These are phyloP conservation scores for Melampsora larici-populina DNA, from an alignment of 1,284 basidiomycete species.

Conservation along the genomic window DNA sequence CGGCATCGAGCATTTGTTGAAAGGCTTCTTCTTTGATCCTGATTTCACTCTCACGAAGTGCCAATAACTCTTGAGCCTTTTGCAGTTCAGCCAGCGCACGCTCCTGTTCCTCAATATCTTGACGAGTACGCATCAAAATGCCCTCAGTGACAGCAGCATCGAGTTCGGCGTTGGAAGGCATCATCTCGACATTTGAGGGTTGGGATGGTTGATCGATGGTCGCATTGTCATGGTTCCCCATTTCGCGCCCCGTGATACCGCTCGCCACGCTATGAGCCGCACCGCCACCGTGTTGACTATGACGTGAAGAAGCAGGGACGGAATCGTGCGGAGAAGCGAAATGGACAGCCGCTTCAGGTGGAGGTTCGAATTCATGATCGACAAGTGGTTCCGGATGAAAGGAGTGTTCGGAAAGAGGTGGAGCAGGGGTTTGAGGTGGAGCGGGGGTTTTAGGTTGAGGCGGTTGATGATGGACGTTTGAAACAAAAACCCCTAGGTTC, in stretches of 20 bases:
- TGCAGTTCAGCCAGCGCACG: conserved; percentile 9
- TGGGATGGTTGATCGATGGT: not conserved
- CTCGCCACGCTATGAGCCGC: not conserved
- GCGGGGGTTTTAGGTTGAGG: not conserved
- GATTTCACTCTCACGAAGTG: conserved; percentile 15
- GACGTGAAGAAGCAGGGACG: not conserved
- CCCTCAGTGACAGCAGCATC: conserved; percentile 16
- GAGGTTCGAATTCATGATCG: not conserved
- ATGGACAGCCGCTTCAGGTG: not conserved
- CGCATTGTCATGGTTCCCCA: not conserved
- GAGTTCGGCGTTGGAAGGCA: not conserved
- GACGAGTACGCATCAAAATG: conserved; percentile 1
- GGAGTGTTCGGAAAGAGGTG: not conserved
- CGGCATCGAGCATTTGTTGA: not conserved
- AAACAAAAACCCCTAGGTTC: not conserved
- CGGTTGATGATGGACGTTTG: not conserved
- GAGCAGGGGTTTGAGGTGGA: not conserved
- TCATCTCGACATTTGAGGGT: not conserved
- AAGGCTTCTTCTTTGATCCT: not conserved
- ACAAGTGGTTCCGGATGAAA: not conserved
- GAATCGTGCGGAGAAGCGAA: conserved; percentile 1
- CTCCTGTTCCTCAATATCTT: conserved; percentile 11
- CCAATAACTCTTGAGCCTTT: conserved; percentile 18
- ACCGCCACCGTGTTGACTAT: not conserved
- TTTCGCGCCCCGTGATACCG: not conserved